phyloP scores from a whole-genome alignment of 345 rosid genomes.

The Toxicodendron radicans region DNA sequence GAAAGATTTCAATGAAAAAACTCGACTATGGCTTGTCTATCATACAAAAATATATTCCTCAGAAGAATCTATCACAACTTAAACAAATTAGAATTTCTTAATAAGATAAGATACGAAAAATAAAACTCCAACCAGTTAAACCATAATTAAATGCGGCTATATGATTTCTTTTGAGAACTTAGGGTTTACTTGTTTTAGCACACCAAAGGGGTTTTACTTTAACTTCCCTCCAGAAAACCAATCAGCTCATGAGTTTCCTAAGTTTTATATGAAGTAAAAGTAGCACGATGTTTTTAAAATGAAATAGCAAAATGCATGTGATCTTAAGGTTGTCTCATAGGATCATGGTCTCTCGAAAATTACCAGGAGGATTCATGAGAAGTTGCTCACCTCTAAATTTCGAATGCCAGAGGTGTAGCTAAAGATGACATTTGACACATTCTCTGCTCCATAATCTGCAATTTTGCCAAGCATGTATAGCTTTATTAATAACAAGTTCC shows the following conservation, averaged over 20 bases:
- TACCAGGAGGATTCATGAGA: constrained; percentile 51
- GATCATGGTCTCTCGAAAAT: constrained; percentile 34
- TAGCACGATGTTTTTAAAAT: constrained; percentile 1
- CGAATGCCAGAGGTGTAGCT: constrained; percentile 53
- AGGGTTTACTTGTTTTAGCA: background rate
- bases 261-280: background rate
- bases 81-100: no score
- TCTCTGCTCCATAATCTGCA: constrained; percentile 52
- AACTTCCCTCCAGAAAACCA: background rate
- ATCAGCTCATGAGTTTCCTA: no score
- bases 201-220: constrained; percentile 6
- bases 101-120: background rate
- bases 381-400: constrained; percentile 71
- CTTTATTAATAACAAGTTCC: constrained; percentile 4
- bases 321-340: constrained; percentile 22
- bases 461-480: constrained; percentile 11
- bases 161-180: background rate
- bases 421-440: constrained; percentile 58
- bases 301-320: constrained; percentile 25
- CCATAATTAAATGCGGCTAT: background rate
- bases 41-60: background rate
- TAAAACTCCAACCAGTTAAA: background rate
- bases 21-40: background rate
- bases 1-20: background rate
- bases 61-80: background rate